Base-by-base conservation (phyloP, 768 basidiomycete genomes). In the Rhodotorula graminis region DNA sequence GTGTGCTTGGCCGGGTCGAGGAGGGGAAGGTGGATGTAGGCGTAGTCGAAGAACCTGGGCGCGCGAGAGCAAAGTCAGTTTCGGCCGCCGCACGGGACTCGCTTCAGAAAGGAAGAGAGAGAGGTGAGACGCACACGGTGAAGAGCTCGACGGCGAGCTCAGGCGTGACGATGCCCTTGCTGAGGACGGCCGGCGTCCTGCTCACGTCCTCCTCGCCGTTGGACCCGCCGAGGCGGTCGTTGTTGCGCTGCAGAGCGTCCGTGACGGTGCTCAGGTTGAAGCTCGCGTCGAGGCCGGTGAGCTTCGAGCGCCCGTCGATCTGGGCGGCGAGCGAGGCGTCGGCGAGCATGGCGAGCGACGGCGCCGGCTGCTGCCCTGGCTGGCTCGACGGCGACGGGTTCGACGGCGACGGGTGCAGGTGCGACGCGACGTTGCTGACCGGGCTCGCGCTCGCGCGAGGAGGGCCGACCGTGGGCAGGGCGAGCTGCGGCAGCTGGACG, bases 71-170 rank as follows among this genome's bases (percentile, higher is more conserved):
- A 42, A n/a, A 3, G 49, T 50, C 42, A 47, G 47, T 21, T 18
- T 40, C 27, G 11, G 14, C 11, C 7, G 11, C 50, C 18, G 2
- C 37, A 37, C 9, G 37, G 9, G 9, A n/a, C n/a, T n/a, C 37
- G 37, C 37, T 9, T 37, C 5, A 37, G 37, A 37, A 9, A 5
- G 37, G 37, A 37, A 3, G 9, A 29, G 25, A 12, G 10, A 67
- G 40, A 40, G 59, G 52, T 6, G 44, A 18, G 27, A 15, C 71
- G 40, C n/a, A 72, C 71, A 96, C 92, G 78, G 90, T 85, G 82
- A 97, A 97, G 67, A 97, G 82, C 8, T 88, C 89, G 27, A 92
- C 87, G 42, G 96, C 93, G 77, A 96, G 91, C n/a, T 94, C 91
- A 0, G 90, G 90, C 67, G 84, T 84, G 6, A 92, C 89, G 75